Base-by-base conservation (phyloP, 306 rosid genomes). In the Fragaria vesca region DNA sequence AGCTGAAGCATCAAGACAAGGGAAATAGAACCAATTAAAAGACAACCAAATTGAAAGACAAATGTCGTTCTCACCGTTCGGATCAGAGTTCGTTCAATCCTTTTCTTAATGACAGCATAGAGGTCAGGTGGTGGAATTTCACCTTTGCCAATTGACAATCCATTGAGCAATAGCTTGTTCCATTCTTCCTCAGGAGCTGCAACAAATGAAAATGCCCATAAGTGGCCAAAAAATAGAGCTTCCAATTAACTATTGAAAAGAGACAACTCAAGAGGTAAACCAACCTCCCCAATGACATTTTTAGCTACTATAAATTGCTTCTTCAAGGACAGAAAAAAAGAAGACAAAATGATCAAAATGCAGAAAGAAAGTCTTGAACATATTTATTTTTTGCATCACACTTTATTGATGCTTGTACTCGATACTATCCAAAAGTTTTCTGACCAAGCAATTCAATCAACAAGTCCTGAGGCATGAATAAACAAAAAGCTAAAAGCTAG, bases 121-220 rank as follows among this genome's bases (percentile, higher is more conserved):
- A 94, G 81, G 73, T 90, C 98, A 48, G 88, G 89, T 0, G 92
- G 95, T 17, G 90, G 82, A 81, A 89, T 72, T 43, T 89, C 89
- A 73, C 97, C 97, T 47, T 85, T 84, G 55, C 97, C 95, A 67
- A 92, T 63, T 24, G 91, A 89, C 81, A 94, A 66, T 81, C 98
- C 98, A 3, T 88, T 81, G 55, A 92, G 77, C 85, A 94, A 85
- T 68, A 90, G 81, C 84, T 69, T 85, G 89, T 87, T 94, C 97
- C 97, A 94, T 78, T 87, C 87, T 85, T 92, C 91, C 82, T 94
- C 97, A 28, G 95, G 95, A 79, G 97, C 97, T 92, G 91, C 84
- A 78, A 74, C 17, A 28, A 42, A 83, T 42, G n/a, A 13, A 51
- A 62, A 68, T 30, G 47, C 28, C 34, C 13, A 15, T 48, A 40